Evolutionary conservation across 2,329 filamentous ascomycete genomes (phyloP), one percentile per base, ranked within the genome.

Genomic region (Stagonosporopsis rhizophila): DNA sequence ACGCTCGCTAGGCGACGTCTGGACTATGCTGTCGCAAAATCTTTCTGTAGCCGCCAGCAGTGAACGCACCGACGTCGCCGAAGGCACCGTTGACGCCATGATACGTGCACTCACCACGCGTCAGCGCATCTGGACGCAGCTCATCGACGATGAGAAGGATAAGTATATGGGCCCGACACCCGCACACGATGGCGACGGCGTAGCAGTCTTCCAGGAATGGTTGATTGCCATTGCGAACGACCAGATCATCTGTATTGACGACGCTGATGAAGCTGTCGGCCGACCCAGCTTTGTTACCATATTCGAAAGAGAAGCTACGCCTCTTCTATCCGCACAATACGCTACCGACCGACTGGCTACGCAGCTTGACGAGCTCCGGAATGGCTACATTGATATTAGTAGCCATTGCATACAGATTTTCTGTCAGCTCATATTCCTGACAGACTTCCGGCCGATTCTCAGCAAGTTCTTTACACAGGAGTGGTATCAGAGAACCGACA

Each of bases 211-310:
- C 39, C 85, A 88, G 71, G 95, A 99, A 79, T 99, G 94, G 92
- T 88, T 99, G 52, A 88, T 99, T 49, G 93, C 95, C 41, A 92
- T 96, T 54, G 95, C 96, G 66, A 99, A 99, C 79, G 95, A 99
- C 78, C 95, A 99, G 76, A 98, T 99, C 73, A 93, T 93, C 53
- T 97, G 92, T 77, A 96, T 99, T 70, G 95, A 98, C 75, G 96
- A 98, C 51, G 74, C 75, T 34, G 79, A 84, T 71, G 86, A 73
- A 25, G 45, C 55, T 19, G 61, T 87, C 49, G 86, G 85, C 57
- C 87, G 89, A 28, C 81, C 90, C 23, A 91, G 90, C 27, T 97
- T 97, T 79, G 84, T 98, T 45, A 89, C 91, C 4, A 89, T 89
- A 69, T 97, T 97, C 85, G 87, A 87, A 66, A 86, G 88, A 66